A percentile compares a stretch with the other conserved stretches of the same genome.
phyloP scores from a whole-genome alignment of 2,329 filamentous ascomycete genomes.

The Malbranchea zuffiana region DNA sequence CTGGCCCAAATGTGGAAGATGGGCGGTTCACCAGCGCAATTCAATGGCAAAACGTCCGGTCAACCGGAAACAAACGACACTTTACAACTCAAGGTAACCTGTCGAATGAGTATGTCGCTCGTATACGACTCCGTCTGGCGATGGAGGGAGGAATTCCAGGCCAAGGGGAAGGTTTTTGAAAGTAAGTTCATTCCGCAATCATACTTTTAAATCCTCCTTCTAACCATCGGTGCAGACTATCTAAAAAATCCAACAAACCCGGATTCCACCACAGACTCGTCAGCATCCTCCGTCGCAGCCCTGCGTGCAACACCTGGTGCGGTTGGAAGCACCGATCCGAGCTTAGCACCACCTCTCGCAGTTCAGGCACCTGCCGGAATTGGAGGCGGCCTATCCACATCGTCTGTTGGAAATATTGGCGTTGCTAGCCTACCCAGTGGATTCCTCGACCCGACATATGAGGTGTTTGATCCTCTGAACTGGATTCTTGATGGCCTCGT shows the following conservation, averaged over 20 bases:
- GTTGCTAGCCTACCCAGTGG: conserved; percentile 27
- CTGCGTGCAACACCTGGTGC: conserved; percentile 29
- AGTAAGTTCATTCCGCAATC: conserved; percentile 48
- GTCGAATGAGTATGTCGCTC: conserved; percentile 56
- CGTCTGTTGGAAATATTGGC: conserved; percentile 15
- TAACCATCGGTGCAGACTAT: too few species aligned
- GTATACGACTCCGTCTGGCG: conserved; percentile 58
- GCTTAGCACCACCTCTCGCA: conserved; percentile 30
- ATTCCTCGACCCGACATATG: conserved; percentile 61
- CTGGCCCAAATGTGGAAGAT: conserved; percentile 55
- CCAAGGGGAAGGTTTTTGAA: conserved; percentile 60
- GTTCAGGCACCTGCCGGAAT: conserved; percentile 25
- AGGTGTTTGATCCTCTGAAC: conserved; percentile 84
- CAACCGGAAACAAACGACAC: conserved; percentile 31
- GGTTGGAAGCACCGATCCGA: conserved; percentile 30
- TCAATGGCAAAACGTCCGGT: conserved; percentile 17
- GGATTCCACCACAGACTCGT: conserved; percentile 64
- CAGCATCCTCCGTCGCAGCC: conserved; percentile 48
- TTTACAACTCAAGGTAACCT: conserved; percentile 53
- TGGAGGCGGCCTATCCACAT: conserved; percentile 15
- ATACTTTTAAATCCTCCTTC: too few species aligned
- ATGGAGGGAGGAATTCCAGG: conserved; percentile 56
- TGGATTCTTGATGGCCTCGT: conserved; percentile 86
- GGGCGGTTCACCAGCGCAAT: conserved; percentile 23
- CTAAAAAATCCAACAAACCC: conserved; percentile 80